These are phyloP conservation scores for Pochonia chlamydosporia DNA, from an alignment of 2,329 filamentous ascomycete genomes.

Conservation along the genomic window DNA sequence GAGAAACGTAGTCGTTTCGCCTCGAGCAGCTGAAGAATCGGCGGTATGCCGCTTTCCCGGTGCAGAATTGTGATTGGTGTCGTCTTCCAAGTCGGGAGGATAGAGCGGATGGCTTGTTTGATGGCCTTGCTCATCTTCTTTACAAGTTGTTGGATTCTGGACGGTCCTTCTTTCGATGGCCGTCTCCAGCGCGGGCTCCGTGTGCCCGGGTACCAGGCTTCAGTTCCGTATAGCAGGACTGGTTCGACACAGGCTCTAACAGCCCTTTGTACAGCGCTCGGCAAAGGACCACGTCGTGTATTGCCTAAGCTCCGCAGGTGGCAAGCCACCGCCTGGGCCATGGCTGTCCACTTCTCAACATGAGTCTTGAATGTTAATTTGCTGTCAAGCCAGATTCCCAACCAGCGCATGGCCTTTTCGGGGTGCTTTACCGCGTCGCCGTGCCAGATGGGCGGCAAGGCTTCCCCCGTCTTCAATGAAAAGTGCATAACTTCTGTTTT, in stretches of 20 bases:
- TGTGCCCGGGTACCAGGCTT: too few relatives aligned
- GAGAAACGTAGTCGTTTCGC: too few relatives aligned
- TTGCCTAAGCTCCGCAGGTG: slow-evolving; percentile 4
- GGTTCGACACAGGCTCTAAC: not conserved
- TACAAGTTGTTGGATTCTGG: too few relatives aligned
- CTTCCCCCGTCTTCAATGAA: slow-evolving; percentile 3
- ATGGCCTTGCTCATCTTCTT: too few relatives aligned
- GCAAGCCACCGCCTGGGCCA: slow-evolving; percentile 9
- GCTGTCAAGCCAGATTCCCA: slow-evolving; percentile 15
- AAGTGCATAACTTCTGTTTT: slow-evolving; percentile 19
- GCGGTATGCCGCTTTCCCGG: too few relatives aligned
- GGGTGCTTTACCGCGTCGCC: slow-evolving; percentile 1
- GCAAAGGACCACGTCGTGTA: not conserved
- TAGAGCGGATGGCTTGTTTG: too few relatives aligned
- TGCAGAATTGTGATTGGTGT: too few relatives aligned
- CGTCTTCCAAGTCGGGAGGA: too few relatives aligned
- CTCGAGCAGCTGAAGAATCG: too few relatives aligned
- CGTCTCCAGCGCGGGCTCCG: too few relatives aligned
- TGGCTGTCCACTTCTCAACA: slow-evolving; percentile 11
- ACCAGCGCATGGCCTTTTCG: slow-evolving; percentile 12
- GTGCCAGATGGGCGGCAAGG: not conserved
- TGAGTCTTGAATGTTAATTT: slow-evolving; percentile 12
- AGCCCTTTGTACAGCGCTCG: not conserved
- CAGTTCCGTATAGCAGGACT: not conserved
- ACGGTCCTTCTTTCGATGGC: too few relatives aligned